Evolutionary conservation across 495 filamentous ascomycete genomes (phyloP).

Genomic region (Penicillium fimorum): DNA sequence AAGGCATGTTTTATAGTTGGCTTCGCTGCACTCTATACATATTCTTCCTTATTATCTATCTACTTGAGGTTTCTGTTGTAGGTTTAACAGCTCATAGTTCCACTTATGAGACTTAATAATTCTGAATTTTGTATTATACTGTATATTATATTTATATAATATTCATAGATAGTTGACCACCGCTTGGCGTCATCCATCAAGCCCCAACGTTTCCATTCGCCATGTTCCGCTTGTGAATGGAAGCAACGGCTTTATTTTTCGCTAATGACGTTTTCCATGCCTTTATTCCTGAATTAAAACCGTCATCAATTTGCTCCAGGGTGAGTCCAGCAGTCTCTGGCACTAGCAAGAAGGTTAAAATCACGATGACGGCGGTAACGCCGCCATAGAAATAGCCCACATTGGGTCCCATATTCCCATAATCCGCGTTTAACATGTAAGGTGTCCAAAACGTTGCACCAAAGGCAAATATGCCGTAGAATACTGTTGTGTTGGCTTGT

Average conservation of each 20-base stretch:
- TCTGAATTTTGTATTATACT: not conserved
- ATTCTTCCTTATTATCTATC: not conserved
- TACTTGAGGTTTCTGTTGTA: not conserved
- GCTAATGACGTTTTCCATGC: slow-evolving; percentile 29
- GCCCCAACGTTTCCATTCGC: not conserved
- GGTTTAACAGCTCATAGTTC: not conserved
- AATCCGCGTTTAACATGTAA: slow-evolving; percentile 27
- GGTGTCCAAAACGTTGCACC: slow-evolving; percentile 32
- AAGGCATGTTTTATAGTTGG: not conserved
- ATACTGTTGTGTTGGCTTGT: slow-evolving; percentile 27
- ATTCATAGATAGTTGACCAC: not conserved
- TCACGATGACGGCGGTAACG: slow-evolving; percentile 22
- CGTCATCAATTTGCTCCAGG: slow-evolving; percentile 33
- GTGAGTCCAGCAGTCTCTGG: slow-evolving; percentile 32
- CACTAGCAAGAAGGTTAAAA: slow-evolving; percentile 24
- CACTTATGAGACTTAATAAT: not conserved
- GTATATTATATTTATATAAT: not conserved
- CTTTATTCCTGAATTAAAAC: slow-evolving; percentile 21
- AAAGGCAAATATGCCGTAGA: slow-evolving; percentile 30
- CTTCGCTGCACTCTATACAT: not conserved
- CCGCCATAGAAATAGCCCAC: slow-evolving; percentile 34
- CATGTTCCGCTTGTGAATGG: not conserved
- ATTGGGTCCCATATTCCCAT: slow-evolving; percentile 32
- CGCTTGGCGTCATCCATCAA: not conserved
- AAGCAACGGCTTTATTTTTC: slow-evolving; percentile 15